Evolutionary conservation across 306 rosid species (phyloP), one percentile per base, ranked within the genome.

Genomic region (Cicer cuneatum): DNA sequence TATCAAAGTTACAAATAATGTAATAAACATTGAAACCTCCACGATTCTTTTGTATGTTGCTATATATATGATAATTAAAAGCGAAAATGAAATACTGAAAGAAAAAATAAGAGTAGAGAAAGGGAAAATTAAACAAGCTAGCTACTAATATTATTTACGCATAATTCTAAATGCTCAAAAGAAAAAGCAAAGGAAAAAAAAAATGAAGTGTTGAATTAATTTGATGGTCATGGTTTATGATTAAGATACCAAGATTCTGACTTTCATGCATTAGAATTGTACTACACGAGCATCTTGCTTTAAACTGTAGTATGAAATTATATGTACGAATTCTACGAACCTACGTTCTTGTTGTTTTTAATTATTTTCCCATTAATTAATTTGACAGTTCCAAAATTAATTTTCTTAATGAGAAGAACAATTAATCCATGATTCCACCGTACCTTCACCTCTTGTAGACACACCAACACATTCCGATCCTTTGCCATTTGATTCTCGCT

Each of bases 391-490:
- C 18, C 2, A 11, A 10, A 8, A 14, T 51, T 10, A 21, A 19
- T 21, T 57, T 43, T 49, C 38, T 74, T 81, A 90, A 80, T 94
- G 96, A 21, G 99, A 90, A 56, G 99, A 94, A 85, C 95, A 92
- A 87, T 82, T 85, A 72, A 95, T 92, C 97, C 98, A 92, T 35
- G 99, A 85, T 84, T 95, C 97, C 76, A 90, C 85, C 86, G 89
- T 95, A 90, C 96, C 97, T 95, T 87, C 96, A 49, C 76, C 83
- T 78, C 97, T 84, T 10, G 83, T 69, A 40, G 84, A 58, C 2
- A 72, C 80, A 10, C 35, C 69, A 45, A 18, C 67, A 71, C 87
- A 74, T 56, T 88, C 91, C 2, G 86, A 72, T 71, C 79, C 88
- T 16, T 83, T 83, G 2, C 83, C 86, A 10, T 78, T 83, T 11